Evolutionary conservation across 169 alveolate species (phyloP).

Genomic region (Neospora caninum): DNA sequence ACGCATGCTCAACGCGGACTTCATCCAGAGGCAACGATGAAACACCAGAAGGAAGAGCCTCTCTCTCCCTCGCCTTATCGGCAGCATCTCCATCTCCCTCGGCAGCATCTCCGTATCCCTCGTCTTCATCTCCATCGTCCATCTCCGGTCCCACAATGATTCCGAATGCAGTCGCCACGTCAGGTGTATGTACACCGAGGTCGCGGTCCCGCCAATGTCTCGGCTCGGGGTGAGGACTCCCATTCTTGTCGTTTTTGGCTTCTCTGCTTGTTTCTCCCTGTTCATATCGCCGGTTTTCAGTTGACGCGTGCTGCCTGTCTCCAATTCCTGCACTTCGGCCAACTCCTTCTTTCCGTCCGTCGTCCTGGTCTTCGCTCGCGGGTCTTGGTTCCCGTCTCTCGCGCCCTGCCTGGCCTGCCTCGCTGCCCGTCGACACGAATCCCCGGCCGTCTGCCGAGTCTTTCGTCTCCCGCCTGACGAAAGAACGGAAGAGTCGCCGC

Average conservation of each 20-base stretch:
- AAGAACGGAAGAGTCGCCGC: neutral
- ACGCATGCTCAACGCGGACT: neutral
- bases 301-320: neutral
- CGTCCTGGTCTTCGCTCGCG: neutral
- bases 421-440: neutral
- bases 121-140: neutral
- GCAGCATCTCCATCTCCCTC: neutral
- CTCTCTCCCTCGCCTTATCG: neutral
- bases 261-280: neutral
- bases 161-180: neutral
- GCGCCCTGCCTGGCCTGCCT: neutral
- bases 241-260: too few species aligned
- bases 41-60: neutral
- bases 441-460: neutral
- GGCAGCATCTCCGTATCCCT: neutral
- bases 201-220: too few species aligned
- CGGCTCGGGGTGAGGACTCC: too few species aligned
- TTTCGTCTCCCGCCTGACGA: neutral
- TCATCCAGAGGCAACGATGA: neutral
- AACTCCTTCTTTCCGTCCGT: neutral
- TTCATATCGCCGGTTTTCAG: neutral
- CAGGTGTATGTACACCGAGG: neutral
- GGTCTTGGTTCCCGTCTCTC: neutral
- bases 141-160: neutral
- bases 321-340: too few species aligned